A percentile compares a stretch with the other conserved stretches of the same genome.
Conservation (phyloP, 75 land plant species). For the Chamaecyparis obtusa region DNA sequence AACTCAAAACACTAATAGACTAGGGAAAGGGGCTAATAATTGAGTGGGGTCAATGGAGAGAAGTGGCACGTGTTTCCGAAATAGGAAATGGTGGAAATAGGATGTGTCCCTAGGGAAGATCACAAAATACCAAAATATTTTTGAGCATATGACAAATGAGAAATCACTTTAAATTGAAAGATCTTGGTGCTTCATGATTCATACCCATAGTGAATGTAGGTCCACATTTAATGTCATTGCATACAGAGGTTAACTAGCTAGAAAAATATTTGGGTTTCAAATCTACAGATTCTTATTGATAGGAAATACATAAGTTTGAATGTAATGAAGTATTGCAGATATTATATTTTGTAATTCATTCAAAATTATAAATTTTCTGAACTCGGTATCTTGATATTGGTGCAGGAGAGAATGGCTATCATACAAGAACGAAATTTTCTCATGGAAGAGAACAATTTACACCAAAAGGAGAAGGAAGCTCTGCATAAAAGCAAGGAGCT, state of each 20-base stretch:
- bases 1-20: no score
- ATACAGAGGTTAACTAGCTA: background rate
- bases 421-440: constrained; percentile 60
- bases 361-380: background rate
- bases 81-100: no score
- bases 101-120: no score
- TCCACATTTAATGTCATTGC: background rate
- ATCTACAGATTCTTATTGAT: background rate
- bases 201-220: background rate
- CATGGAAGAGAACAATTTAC: constrained; percentile 44
- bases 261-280: background rate
- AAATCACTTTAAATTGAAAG: background rate
- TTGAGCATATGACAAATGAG: background rate
- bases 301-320: background rate
- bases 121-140: background rate
- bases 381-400: background rate
- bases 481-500: constrained; percentile 54
- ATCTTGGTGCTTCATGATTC: background rate
- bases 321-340: background rate
- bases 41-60: no score
- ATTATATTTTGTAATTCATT: background rate
- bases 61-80: no score
- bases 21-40: no score
- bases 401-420: constrained; percentile 64
- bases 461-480: constrained; percentile 42